These are phyloP conservation scores for Apocynum venetum DNA, from an alignment of 257 asterid species.

Conservation along the genomic window DNA sequence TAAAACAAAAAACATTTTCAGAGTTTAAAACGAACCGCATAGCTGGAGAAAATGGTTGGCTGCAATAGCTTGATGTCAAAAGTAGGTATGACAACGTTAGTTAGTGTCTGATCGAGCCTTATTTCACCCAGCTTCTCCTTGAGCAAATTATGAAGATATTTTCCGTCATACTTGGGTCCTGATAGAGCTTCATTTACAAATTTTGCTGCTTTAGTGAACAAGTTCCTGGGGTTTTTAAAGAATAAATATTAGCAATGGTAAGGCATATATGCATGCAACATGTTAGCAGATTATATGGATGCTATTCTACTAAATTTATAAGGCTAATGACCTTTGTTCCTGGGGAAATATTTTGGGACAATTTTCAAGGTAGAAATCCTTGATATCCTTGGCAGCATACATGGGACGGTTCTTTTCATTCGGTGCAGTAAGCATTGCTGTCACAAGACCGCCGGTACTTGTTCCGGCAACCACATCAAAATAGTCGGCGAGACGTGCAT, in stretches of 20 bases:
- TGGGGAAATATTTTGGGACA: conserved; percentile 41
- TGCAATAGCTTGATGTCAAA: conserved; percentile 59
- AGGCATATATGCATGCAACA: too few species aligned
- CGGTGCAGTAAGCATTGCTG: conserved; percentile 58
- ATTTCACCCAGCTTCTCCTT: conserved; percentile 30
- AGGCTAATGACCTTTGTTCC: background rate
- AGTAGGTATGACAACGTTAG: conserved; percentile 63
- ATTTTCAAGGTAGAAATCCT: conserved; percentile 38
- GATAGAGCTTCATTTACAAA: conserved; percentile 1
- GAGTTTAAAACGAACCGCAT: background rate
- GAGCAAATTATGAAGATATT: conserved; percentile 41
- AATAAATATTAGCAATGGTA: background rate
- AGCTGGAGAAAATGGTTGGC: conserved; percentile 40
- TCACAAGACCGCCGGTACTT: conserved; percentile 62
- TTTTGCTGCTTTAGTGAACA: background rate
- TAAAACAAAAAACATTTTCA: too few species aligned
- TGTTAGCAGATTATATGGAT: too few species aligned
- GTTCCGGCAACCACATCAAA: conserved; percentile 68
- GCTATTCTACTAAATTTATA: too few species aligned
- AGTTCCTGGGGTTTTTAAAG: background rate
- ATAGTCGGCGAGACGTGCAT: conserved; percentile 57
- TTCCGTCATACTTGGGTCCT: conserved; percentile 62
- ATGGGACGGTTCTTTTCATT: conserved; percentile 41
- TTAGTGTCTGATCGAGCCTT: conserved; percentile 44
- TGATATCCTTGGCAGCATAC: conserved; percentile 51